Base-by-base conservation (phyloP, 257 asterid genomes). In the Phtheirospermum japonicum region DNA sequence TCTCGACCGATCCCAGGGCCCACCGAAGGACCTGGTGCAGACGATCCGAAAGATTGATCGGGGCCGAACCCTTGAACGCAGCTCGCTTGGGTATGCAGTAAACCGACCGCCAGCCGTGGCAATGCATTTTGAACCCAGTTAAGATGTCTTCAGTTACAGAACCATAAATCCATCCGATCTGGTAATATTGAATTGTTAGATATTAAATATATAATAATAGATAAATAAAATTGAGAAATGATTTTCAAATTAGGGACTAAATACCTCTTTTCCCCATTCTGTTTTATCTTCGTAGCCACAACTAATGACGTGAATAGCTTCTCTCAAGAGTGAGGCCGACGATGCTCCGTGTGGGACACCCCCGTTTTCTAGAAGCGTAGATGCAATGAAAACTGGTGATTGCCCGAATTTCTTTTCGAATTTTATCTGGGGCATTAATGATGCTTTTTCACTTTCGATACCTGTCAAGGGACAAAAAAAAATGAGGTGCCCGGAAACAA, bases 211-310 rank as follows among this genome's bases (percentile, higher is more conserved):
- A n/a, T n/a, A n/a, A n/a, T n/a, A n/a, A 36, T 42, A 8, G 6
- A 11, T 36, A 0, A 50, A 0, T 8, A 45, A 0, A 50, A 0
- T 8, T 36, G 48, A 17, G n/a, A 40, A n/a, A n/a, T 30, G 14
- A 37, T 68, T 26, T 8, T 51, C 37, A 36, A 33, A n/a, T 42
- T 17, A 33, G 40, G 11, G 20, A 26, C 6, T 14, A n/a, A 49
- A 17, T 31, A 85, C 87, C 85, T 85, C 94, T 77, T 80, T 85
- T 57, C 94, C 94, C 94, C 94, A 85, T 63, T 85, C 90, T 0
- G 94, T 57, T 79, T 85, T 85, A 68, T 80, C 94, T 75, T 85
- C 94, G 10, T 76, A 85, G 20, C 94, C 90, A 61, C 87, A 80
- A 56, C 85, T 78, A 31, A 83, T 81, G 60, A 81, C 91, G 42